Base-by-base conservation (phyloP, 306 rosid genomes). In the Prinsepia uniflora region DNA sequence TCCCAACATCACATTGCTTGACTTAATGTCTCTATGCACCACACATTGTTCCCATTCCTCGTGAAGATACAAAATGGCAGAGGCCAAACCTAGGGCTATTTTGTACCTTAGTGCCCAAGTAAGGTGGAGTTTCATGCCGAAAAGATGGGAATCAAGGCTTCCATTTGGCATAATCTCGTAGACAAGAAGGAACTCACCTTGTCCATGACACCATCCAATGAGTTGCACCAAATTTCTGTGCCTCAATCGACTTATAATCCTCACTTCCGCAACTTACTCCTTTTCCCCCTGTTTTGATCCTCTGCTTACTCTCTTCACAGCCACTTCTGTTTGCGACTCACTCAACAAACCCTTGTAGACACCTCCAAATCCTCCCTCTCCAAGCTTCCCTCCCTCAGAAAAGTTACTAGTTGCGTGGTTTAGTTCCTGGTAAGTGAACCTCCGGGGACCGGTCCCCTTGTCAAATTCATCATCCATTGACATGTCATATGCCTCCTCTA, bases 31-130 rank as follows among this genome's bases (percentile, higher is more conserved):
- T 72, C 95, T 84, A 58, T 90, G 96, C 14, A 90, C 90, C 11
- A 90, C 92, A 67, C 90, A 90, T 67, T 88, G 95, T 65, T 90
- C 92, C 89, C 96, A 86, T 63, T 90, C 96, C 75, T 90, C 92
- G 43, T 90, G 95, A 63, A 88, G 92, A 39, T 90, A 88, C 8
- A 90, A 72, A 14, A 90, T 72, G 2, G 96, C 58, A 8, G 90
- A 86, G 44, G 92, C 87, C 63, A 90, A 71, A 7, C 95, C 95
- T 12, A 81, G 64, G 8, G 89, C 89, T 53, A 90, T 72, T 58
- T 86, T 90, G 80, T 81, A 65, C 80, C 96, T 86, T 14, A 77
- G 34, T 0, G 43, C 15, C 96, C 95, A 90, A 50, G 72, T 60
- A 20, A 90, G 84, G 22, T 67, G 60, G 4, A 52, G 63, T 24